These are phyloP conservation scores for Capronia coronata DNA, from an alignment of 2,329 filamentous ascomycete genomes.

Conservation along the genomic window DNA sequence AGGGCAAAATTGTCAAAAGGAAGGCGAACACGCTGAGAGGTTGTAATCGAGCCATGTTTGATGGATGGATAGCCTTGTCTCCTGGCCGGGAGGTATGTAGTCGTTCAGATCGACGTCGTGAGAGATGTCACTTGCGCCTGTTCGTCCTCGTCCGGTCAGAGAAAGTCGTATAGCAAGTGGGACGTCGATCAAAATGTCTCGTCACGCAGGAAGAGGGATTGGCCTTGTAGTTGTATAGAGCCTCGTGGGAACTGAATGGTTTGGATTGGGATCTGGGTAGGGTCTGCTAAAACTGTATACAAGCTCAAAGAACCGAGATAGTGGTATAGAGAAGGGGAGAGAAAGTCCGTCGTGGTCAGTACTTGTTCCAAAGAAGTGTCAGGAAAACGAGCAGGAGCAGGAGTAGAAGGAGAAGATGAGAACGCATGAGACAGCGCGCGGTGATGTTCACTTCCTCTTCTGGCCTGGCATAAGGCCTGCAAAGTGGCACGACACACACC, in stretches of 20 bases:
- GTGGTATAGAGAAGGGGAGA: not conserved
- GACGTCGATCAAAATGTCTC: not conserved
- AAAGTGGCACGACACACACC: not conserved
- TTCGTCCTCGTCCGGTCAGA: not conserved
- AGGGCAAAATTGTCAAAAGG: constrained; percentile 13
- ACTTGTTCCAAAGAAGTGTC: constrained; percentile 12
- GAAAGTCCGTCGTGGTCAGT: constrained; percentile 10
- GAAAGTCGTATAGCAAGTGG: not conserved
- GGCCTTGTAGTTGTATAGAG: too few species aligned
- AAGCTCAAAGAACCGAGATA: not conserved
- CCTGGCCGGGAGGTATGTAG: not conserved
- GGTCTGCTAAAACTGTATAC: not conserved
- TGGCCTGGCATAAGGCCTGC: not conserved
- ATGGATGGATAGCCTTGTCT: constrained; percentile 1
- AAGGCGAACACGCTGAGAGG: constrained; percentile 5
- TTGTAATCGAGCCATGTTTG: constrained; percentile 11
- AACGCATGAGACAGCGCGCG: constrained; percentile 2
- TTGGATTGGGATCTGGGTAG: not conserved
- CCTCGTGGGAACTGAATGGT: too few species aligned
- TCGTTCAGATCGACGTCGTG: not conserved
- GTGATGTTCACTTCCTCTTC: not conserved
- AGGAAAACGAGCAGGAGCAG: constrained; percentile 2
- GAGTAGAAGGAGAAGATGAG: constrained; percentile 3
- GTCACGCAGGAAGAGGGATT: not conserved
- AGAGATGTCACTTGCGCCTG: not conserved